Percentiles rank a stretch among this genome's conserved stretches.
phyloP scores from a whole-genome alignment of 352 stramenopile genomes.

The Pythium monospermum region DNA sequence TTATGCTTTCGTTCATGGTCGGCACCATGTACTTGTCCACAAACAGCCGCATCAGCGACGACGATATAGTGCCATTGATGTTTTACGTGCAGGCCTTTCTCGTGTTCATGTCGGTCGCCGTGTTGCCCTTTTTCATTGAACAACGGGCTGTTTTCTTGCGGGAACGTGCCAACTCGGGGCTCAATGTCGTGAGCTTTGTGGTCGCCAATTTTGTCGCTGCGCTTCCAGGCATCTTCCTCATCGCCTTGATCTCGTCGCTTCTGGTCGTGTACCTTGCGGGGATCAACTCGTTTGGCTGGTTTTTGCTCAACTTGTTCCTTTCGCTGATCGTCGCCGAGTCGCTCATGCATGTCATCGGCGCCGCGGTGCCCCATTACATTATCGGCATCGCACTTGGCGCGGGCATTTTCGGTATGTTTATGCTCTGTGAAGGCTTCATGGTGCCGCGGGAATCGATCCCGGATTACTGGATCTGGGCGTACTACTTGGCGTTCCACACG shows the following conservation, averaged over 20 bases:
- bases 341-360: slow-evolving; percentile 37
- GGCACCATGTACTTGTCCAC: slow-evolving; percentile 67
- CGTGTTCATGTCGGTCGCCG: slow-evolving; percentile 86
- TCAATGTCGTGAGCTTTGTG: slow-evolving; percentile 51
- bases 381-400: slow-evolving; percentile 48
- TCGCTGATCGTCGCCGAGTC: slow-evolving; percentile 44
- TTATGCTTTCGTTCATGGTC: slow-evolving; percentile 60
- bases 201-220: slow-evolving; percentile 43
- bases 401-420: slow-evolving; percentile 49
- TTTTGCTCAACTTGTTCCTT: slow-evolving; percentile 42
- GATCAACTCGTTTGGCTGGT: slow-evolving; percentile 31
- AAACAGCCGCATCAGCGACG: slow-evolving; percentile 33
- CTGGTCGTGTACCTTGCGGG: slow-evolving; percentile 30
- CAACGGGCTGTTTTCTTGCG: slow-evolving; percentile 65
- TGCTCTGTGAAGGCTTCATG: slow-evolving; percentile 53
- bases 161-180: slow-evolving; percentile 56
- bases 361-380: slow-evolving; percentile 48
- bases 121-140: slow-evolving; percentile 85
- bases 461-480: slow-evolving; percentile 40
- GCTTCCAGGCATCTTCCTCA: slow-evolving; percentile 43
- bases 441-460: slow-evolving; percentile 33
- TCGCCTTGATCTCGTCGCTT: slow-evolving; percentile 29
- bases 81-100: slow-evolving; percentile 88
- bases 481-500: slow-evolving; percentile 58
- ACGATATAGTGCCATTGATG: slow-evolving; percentile 49